These are phyloP conservation scores for Tuctoria greenei DNA, from an alignment of 176 grass and related monocot genomes.

Conservation along the genomic window DNA sequence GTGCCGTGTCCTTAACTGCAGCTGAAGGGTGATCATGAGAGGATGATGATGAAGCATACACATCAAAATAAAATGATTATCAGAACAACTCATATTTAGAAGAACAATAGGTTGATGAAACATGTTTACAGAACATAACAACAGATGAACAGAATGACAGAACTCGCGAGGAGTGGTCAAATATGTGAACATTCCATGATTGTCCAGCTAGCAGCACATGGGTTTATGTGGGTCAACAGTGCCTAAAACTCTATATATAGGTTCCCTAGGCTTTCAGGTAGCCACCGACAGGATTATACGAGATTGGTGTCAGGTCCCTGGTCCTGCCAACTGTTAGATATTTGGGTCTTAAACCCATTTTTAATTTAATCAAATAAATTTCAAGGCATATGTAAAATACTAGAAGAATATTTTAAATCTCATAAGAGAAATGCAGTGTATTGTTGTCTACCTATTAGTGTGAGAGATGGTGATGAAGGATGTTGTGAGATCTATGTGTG, in stretches of 20 bases:
- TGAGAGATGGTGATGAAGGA: too few species aligned
- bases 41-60: neutral
- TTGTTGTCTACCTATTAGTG: too few species aligned
- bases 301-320: neutral
- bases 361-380: too few species aligned
- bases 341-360: too few species aligned
- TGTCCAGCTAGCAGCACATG: too few species aligned
- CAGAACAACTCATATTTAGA: neutral
- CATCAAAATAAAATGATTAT: neutral
- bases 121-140: neutral
- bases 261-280: slow-evolving; percentile 3
- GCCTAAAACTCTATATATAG: neutral
- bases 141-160: too few species aligned
- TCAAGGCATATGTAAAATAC: too few species aligned
- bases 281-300: slow-evolving; percentile 10
- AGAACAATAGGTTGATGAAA: neutral
- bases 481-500: too few species aligned
- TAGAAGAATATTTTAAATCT: too few species aligned
- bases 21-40: neutral
- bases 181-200: neutral
- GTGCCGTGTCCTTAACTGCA: slow-evolving; percentile 7
- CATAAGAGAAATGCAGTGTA: too few species aligned
- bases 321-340: slow-evolving; percentile 13
- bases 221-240: neutral
- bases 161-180: neutral